Percentiles rank a stretch among this genome's conserved stretches.
phyloP scores from a whole-genome alignment of 192 early-diverging fungal species.

The Gamsiella multidivaricata region DNA sequence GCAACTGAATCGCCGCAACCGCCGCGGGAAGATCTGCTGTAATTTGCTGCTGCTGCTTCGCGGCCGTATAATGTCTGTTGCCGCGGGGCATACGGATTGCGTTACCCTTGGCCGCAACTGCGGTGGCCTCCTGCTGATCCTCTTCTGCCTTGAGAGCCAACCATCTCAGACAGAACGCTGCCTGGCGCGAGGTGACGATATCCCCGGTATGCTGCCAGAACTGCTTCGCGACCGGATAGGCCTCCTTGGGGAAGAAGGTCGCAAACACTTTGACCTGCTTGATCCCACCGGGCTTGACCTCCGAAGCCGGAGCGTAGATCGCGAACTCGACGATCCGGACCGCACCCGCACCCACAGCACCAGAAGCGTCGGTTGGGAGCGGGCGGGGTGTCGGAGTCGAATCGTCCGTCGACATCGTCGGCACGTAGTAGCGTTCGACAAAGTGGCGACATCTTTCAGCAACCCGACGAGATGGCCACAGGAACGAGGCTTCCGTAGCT shows the following conservation, averaged over 20 bases:
- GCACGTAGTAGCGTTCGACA: conserved; percentile 61
- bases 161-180: conserved; percentile 81
- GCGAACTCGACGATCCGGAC: conserved; percentile 77
- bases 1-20: conserved; percentile 12
- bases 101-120: not conserved
- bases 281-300: conserved; percentile 52
- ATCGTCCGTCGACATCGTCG: conserved; percentile 39
- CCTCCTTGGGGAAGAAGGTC: conserved; percentile 80
- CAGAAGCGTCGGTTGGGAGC: too few relatives aligned
- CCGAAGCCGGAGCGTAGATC: conserved; percentile 61
- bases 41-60: conserved; percentile 10
- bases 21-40: conserved; percentile 1
- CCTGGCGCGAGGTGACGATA: conserved; percentile 87
- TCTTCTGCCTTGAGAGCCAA: conserved; percentile 66
- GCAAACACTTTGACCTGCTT: conserved; percentile 62
- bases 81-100: conserved; percentile 40
- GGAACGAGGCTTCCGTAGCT: conserved; percentile 71
- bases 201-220: conserved; percentile 98
- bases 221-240: conserved; percentile 83
- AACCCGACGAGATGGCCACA: conserved; percentile 77
- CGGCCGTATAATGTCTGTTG: conserved; percentile 32
- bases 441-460: conserved; percentile 78
- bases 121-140: conserved; percentile 33
- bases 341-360: not conserved
- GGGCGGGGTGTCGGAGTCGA: conserved; percentile 44